These are phyloP conservation scores for Xylaria telfairii DNA, from an alignment of 495 filamentous ascomycete species.

Conservation along the genomic window DNA sequence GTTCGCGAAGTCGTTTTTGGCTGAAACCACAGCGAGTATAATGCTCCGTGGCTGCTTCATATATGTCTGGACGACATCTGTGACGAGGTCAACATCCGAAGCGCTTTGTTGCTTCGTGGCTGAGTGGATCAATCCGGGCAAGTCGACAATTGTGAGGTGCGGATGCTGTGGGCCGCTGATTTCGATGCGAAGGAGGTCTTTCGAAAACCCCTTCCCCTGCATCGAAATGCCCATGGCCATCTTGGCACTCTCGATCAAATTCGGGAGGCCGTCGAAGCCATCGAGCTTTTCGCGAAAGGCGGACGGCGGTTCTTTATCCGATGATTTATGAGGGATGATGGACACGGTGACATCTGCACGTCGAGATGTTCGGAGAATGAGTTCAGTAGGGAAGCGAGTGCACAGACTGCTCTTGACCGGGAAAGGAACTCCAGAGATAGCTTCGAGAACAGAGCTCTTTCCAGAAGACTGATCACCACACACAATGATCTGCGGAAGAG, in stretches of 20 bases:
- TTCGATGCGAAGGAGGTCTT: slow-evolving; percentile 58
- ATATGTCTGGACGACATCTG: slow-evolving; percentile 51
- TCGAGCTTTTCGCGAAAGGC: slow-evolving; percentile 45
- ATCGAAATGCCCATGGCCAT: slow-evolving; percentile 50
- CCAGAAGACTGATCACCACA: slow-evolving; percentile 68
- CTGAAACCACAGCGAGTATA: slow-evolving; percentile 59
- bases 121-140: slow-evolving; percentile 58
- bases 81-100: slow-evolving; percentile 51
- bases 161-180: slow-evolving; percentile 57
- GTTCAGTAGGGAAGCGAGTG: slow-evolving; percentile 69
- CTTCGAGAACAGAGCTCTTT: slow-evolving; percentile 73
- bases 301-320: slow-evolving; percentile 37
- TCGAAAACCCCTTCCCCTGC: slow-evolving; percentile 48
- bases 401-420: slow-evolving; percentile 60
- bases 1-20: slow-evolving; percentile 58
- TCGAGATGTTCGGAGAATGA: slow-evolving; percentile 54
- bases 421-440: slow-evolving; percentile 68
- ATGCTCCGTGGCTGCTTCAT: slow-evolving; percentile 56
- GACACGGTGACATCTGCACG: slow-evolving; percentile 46
- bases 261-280: slow-evolving; percentile 42
- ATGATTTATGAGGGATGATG: slow-evolving; percentile 48
- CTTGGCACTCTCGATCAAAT: slow-evolving; percentile 54
- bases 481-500: slow-evolving; percentile 67
- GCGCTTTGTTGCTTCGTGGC: slow-evolving; percentile 51
- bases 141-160: slow-evolving; percentile 61